Base-by-base conservation (phyloP, 2,329 filamentous ascomycete genomes). In the Daldinia sp. region DNA sequence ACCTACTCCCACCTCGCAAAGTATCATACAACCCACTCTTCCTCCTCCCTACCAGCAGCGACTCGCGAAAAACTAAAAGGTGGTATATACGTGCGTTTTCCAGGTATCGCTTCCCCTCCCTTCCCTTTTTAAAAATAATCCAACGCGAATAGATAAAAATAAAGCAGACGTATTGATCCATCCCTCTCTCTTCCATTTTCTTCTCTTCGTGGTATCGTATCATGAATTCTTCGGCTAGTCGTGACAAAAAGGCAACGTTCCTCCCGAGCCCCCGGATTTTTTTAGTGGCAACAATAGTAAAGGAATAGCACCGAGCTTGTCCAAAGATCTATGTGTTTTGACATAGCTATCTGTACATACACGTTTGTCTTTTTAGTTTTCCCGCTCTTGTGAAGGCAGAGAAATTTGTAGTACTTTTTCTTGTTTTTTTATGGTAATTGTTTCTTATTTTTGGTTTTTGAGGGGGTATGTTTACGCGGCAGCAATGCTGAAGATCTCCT, bases 401-500 rank as follows among this genome's bases (percentile, higher is more conserved):
- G 45, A 39, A 48, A 23, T 7, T 3, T 10, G n/a, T n/a, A n/a
- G n/a, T n/a, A 3, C 11, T 27, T 27, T 45, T 45, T 7, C 7
- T 10, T 15, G 48, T 43, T 48, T 27, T 29, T 34, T 49, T 17
- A 43, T 45, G 5, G n/a, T n/a, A n/a, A n/a, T 10, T 17, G 19
- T 47, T 50, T 15, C 13, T 23, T 43, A 34, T 19, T 27, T 52
- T 43, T 58, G 52, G 7, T 30, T 13, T 48, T 9, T 11, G 43
- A 6, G 10, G 5, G 13, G 2, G 11, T 35, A 3, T 1, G 21
- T n/a, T 50, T 50, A 50, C 27, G 47, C 47, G 23, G 64, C 54
- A 17, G 58, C 55, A 15, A 58, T 50, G 19, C 59, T 64, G 43
- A 73, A 68, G 53, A 91, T 84, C 77, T 93, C 90, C 71, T 90